A percentile compares a stretch with the other conserved stretches of the same genome.
These are phyloP conservation scores for Breviolum minutum DNA, from an alignment of 73 alveolate species.

Conservation along the genomic window DNA sequence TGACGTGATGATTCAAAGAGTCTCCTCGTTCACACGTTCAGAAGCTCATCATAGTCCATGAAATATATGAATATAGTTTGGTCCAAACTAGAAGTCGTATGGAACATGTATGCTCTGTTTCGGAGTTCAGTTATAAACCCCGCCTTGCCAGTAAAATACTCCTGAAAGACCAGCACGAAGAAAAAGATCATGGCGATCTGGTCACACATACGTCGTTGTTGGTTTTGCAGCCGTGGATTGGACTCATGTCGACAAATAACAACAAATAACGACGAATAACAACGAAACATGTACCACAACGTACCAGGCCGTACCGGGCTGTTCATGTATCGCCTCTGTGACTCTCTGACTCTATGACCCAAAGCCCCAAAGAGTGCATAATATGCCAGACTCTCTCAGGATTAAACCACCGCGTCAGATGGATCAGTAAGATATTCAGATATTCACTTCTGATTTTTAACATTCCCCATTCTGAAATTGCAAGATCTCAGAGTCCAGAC, in stretches of 20 bases:
- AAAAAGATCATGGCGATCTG: slow-evolving; percentile 91
- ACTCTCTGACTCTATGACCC: background rate
- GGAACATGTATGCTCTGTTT: too few relatives aligned
- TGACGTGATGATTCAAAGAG: too few relatives aligned
- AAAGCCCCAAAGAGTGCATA: background rate
- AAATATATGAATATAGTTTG: background rate
- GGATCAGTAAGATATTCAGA: background rate
- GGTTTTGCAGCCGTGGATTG: too few relatives aligned
- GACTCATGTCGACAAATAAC: too few relatives aligned
- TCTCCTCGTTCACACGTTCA: background rate
- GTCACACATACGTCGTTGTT: background rate
- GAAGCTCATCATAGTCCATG: background rate
- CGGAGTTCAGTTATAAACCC: background rate
- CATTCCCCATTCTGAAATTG: too few relatives aligned
- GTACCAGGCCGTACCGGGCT: background rate
- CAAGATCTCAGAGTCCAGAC: background rate
- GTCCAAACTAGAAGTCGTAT: too few relatives aligned
- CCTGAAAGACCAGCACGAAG: slow-evolving; percentile 79
- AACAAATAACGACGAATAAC: too few relatives aligned
- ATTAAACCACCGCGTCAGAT: too few relatives aligned
- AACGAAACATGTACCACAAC: too few relatives aligned
- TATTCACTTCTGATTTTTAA: too few relatives aligned
- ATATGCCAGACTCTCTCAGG: background rate
- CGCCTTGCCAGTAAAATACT: slow-evolving; percentile 68
- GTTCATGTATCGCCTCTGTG: background rate